Percentiles rank a stretch among this genome's conserved stretches.
Conservation (phyloP, 202 grass and related monocot species). For the Sporobolus alterniflorus region DNA sequence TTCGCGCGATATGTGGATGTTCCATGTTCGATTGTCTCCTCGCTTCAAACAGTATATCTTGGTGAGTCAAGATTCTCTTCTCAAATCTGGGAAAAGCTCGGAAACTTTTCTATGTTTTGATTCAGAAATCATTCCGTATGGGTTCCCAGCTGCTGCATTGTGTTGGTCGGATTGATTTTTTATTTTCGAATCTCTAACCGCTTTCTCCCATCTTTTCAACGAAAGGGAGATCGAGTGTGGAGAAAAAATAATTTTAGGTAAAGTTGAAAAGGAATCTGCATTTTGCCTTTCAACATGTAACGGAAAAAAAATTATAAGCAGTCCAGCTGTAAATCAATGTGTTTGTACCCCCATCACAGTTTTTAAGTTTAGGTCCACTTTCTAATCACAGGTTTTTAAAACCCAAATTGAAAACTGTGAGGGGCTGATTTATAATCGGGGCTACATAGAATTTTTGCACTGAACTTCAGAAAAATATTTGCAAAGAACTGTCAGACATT, state of each 20-base stretch:
- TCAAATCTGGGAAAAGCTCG: constrained; percentile 2
- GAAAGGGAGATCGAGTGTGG: background rate
- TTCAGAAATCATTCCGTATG: background rate
- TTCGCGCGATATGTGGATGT: constrained; percentile 22
- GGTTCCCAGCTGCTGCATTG: background rate
- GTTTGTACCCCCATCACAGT: too few species aligned
- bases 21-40: constrained; percentile 30
- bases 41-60: constrained; percentile 60
- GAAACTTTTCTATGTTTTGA: constrained; percentile 21
- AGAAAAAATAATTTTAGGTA: background rate
- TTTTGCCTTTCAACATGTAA: background rate
- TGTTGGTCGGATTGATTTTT: background rate
- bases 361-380: too few species aligned
- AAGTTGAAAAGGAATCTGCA: background rate
- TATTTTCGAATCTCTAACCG: background rate
- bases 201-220: background rate
- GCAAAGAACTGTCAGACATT: background rate
- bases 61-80: constrained; percentile 57
- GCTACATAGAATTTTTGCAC: too few species aligned
- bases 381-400: too few species aligned
- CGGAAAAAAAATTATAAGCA: too few species aligned
- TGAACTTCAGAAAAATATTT: too few species aligned
- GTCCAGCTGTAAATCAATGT: too few species aligned
- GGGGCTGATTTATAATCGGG: too few species aligned
- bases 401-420: too few species aligned